These are phyloP conservation scores for Nicotiana rustica DNA, from an alignment of 305 asterid species.

Conservation along the genomic window DNA sequence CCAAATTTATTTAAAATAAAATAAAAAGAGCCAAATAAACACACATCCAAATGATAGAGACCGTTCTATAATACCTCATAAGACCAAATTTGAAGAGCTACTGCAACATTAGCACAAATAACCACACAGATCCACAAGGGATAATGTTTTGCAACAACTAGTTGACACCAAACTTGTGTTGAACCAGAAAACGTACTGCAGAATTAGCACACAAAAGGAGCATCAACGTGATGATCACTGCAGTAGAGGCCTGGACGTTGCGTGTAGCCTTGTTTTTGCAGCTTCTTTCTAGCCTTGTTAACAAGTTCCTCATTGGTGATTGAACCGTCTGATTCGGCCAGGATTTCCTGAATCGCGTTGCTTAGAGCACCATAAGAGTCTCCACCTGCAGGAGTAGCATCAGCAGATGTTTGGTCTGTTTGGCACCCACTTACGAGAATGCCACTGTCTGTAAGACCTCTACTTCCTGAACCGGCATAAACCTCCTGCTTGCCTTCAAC, in stretches of 20 bases:
- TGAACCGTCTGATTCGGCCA: conserved; percentile 69
- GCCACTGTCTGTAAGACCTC: conserved; percentile 69
- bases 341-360: conserved; percentile 82
- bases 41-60: not conserved
- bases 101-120: conserved; percentile 1
- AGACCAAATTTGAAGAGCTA: not conserved
- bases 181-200: not conserved
- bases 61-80: not conserved
- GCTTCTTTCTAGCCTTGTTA: conserved; percentile 64
- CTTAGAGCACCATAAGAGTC: conserved; percentile 90
- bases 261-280: conserved; percentile 84
- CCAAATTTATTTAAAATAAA: not conserved
- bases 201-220: conserved; percentile 76
- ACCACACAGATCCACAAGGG: conserved; percentile 9
- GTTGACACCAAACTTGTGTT: not conserved
- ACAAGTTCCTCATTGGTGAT: conserved; percentile 79
- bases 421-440: conserved; percentile 94
- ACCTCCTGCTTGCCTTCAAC: conserved; percentile 74
- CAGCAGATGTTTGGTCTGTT: conserved; percentile 87
- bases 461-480: conserved; percentile 70
- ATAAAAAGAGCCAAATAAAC: not conserved
- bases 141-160: not conserved
- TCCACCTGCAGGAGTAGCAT: conserved; percentile 76
- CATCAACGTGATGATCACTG: conserved; percentile 74
- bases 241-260: conserved; percentile 94